A percentile compares a stretch with the other conserved stretches of the same genome.
Conservation (phyloP, 1,139 yeast species). For the Candida sp. region DNA sequence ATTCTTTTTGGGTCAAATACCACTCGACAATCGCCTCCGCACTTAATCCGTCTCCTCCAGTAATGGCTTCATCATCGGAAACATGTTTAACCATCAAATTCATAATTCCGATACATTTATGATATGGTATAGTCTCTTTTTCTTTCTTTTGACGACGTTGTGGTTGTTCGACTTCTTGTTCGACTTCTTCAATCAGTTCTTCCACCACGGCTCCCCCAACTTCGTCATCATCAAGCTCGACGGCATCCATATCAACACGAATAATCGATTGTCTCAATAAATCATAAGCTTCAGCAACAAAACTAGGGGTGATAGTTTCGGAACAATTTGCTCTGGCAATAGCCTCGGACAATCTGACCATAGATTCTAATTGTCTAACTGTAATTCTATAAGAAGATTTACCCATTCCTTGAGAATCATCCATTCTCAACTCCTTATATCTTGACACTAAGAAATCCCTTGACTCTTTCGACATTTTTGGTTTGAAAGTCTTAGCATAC, state of each 20-base stretch:
- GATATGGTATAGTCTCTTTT: slow-evolving; percentile 65
- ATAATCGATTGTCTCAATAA: slow-evolving; percentile 87
- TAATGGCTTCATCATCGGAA: slow-evolving; percentile 47
- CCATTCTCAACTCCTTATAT: slow-evolving; percentile 84
- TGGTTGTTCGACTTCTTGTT: slow-evolving; percentile 6
- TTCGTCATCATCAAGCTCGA: slow-evolving; percentile 50
- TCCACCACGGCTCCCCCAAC: slow-evolving; percentile 6
- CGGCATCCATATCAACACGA: slow-evolving; percentile 92
- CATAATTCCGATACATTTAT: slow-evolving; percentile 83
- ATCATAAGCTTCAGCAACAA: slow-evolving; percentile 93
- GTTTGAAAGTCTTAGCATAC: slow-evolving; percentile 93
- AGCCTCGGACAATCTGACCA: slow-evolving; percentile 93
- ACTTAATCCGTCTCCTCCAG: slow-evolving; percentile 64
- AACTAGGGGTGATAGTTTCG: slow-evolving; percentile 78
- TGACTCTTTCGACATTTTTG: slow-evolving; percentile 81
- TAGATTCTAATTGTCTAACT: slow-evolving; percentile 92
- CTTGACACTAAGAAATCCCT: slow-evolving; percentile 72
- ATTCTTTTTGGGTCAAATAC: slow-evolving; percentile 78
- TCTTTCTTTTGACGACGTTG: slow-evolving; percentile 7
- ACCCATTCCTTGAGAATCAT: slow-evolving; percentile 91
- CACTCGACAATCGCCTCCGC: slow-evolving; percentile 71
- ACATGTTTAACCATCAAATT: slow-evolving; percentile 73
- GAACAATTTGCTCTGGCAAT: slow-evolving; percentile 97
- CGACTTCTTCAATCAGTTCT: slow-evolving; percentile 10
- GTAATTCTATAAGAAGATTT: slow-evolving; percentile 89